These are phyloP conservation scores for Grigorovia jiainica DNA, from an alignment of 805 yeast species.

Conservation along the genomic window DNA sequence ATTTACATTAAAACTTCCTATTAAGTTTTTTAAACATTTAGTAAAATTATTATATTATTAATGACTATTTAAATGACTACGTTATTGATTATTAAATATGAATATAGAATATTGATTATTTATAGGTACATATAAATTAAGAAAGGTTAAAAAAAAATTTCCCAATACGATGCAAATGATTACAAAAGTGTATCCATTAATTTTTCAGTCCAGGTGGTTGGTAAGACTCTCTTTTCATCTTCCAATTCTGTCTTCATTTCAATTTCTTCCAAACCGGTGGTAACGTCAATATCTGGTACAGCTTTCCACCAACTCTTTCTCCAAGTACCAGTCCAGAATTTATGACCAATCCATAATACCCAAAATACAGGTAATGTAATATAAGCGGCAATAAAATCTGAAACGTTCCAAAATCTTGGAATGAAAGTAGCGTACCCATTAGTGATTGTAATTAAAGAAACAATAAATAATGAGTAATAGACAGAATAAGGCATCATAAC, in stretches of 20 bases:
- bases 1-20: no score
- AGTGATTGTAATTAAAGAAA: slow-evolving; percentile 49
- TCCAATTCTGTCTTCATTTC: slow-evolving; percentile 41
- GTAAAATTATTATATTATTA: no score
- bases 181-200: slow-evolving; percentile 17
- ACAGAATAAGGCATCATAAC: slow-evolving; percentile 49
- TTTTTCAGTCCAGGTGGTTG: slow-evolving; percentile 13
- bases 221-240: slow-evolving; percentile 17
- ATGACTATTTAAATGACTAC: no score
- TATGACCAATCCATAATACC: slow-evolving; percentile 49
- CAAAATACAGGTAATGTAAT: slow-evolving; percentile 41
- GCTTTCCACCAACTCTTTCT: slow-evolving; percentile 39
- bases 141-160: background rate
- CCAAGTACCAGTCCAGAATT: slow-evolving; percentile 34
- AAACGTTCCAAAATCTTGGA: slow-evolving; percentile 36
- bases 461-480: slow-evolving; percentile 41
- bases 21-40: no score
- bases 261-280: slow-evolving; percentile 49
- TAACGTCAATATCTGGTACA: slow-evolving; percentile 48
- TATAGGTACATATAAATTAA: background rate
- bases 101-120: background rate
- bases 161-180: no score
- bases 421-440: slow-evolving; percentile 65
- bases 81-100: background rate
- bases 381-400: slow-evolving; percentile 65